Evolutionary conservation across 2,329 filamentous ascomycete genomes (phyloP).

Genomic region (Trichoderma sp.): DNA sequence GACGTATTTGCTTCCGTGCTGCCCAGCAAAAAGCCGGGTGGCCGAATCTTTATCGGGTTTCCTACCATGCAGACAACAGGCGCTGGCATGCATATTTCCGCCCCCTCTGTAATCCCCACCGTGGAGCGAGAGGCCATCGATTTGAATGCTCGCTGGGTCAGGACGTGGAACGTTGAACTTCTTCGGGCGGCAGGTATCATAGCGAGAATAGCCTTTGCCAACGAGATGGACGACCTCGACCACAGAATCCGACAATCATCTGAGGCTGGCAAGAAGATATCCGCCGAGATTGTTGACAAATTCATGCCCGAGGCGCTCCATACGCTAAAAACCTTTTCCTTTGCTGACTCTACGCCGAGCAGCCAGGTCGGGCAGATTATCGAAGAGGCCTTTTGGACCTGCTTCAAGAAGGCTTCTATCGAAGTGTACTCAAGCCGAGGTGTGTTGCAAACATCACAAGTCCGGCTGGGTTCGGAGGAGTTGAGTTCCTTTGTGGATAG

Average conservation of each 20-base stretch:
- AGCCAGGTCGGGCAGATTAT: slow-evolving; percentile 81
- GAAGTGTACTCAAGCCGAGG: slow-evolving; percentile 89
- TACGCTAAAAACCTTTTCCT: slow-evolving; percentile 84
- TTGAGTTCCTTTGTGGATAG: slow-evolving; percentile 77
- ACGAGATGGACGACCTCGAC: slow-evolving; percentile 81
- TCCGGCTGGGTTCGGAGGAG: slow-evolving; percentile 73
- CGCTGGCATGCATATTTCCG: slow-evolving; percentile 89
- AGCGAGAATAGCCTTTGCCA: slow-evolving; percentile 81
- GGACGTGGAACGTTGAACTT: slow-evolving; percentile 94
- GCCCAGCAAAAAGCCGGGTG: slow-evolving; percentile 78
- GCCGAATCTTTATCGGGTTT: slow-evolving; percentile 95
- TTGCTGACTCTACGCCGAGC: slow-evolving; percentile 87
- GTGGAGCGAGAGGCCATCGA: slow-evolving; percentile 97
- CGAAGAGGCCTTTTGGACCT: slow-evolving; percentile 95
- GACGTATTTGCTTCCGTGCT: slow-evolving; percentile 91
- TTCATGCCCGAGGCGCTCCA: slow-evolving; percentile 81
- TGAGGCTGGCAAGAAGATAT: slow-evolving; percentile 56
- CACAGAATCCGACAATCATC: slow-evolving; percentile 57
- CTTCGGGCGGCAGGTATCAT: slow-evolving; percentile 88
- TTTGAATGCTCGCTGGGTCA: slow-evolving; percentile 91
- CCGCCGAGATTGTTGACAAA: slow-evolving; percentile 64
- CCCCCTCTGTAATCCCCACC: slow-evolving; percentile 93
- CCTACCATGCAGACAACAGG: slow-evolving; percentile 97
- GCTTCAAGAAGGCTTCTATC: slow-evolving; percentile 78
- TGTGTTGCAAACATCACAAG: slow-evolving; percentile 79